phyloP scores from a whole-genome alignment of 306 rosid species.

The Echinosophora koreensis region DNA sequence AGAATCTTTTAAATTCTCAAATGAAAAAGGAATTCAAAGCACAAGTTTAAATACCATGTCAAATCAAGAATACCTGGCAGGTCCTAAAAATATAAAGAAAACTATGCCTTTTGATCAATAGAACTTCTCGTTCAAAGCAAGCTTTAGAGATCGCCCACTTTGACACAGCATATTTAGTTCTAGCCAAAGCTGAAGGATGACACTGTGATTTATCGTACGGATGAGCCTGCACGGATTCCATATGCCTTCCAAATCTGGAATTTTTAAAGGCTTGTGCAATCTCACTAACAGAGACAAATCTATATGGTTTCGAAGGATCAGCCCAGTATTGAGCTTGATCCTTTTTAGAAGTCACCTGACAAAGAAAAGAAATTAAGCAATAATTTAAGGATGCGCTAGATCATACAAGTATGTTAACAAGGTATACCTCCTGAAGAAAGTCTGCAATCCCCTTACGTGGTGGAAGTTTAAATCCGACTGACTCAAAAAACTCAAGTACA shows the following conservation, averaged over 20 bases:
- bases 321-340: slow-evolving; percentile 96
- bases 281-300: slow-evolving; percentile 65
- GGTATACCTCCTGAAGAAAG: slow-evolving; percentile 90
- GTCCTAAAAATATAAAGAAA: slow-evolving; percentile 88
- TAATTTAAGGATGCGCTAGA: slow-evolving; percentile 4
- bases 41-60: slow-evolving; percentile 15
- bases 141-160: slow-evolving; percentile 70
- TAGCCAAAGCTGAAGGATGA: slow-evolving; percentile 74
- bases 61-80: slow-evolving; percentile 65
- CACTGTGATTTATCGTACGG: slow-evolving; percentile 64
- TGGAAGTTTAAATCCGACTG: slow-evolving; percentile 80
- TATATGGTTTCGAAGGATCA: slow-evolving; percentile 73
- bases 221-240: slow-evolving; percentile 54
- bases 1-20: slow-evolving; percentile 9
- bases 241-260: slow-evolving; percentile 66
- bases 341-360: slow-evolving; percentile 85
- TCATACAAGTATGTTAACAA: slow-evolving; percentile 14
- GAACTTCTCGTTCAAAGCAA: slow-evolving; percentile 69
- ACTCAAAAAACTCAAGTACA: slow-evolving; percentile 79
- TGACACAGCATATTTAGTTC: slow-evolving; percentile 63
- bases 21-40: slow-evolving; percentile 13
- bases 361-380: slow-evolving; percentile 38
- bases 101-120: slow-evolving; percentile 71
- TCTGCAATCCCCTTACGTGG: slow-evolving; percentile 93
- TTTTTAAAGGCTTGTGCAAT: slow-evolving; percentile 73